Evolutionary conservation across 192 early-diverging fungal genomes (phyloP), one percentile per base, ranked within the genome.

Genomic region (Dimargaris cristalligena): DNA sequence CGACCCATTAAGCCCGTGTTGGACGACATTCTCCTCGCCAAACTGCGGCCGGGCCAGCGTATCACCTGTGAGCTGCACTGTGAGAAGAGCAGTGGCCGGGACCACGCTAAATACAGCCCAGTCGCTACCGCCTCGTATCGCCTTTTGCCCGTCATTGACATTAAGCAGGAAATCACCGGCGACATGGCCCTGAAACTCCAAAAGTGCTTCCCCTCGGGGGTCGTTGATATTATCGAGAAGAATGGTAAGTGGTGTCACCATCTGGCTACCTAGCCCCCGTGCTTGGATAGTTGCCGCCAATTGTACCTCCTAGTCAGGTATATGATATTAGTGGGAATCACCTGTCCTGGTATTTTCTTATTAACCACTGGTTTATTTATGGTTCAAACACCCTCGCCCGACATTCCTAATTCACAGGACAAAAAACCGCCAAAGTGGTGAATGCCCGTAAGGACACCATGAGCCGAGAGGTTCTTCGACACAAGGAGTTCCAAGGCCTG

Each of bases 21-120:
- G 58, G 79, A 90, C 64, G 89, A 98, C 64, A 97, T 98, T 65
- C 73, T 98, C 13, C 71, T 98, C 45, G 85, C 88, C 29, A 97
- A 98, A 71, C 67, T 98, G 63, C 76, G 91, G 29, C 93, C 93
- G 9, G 92, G 90, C 23, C 91, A 98, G 63, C 69, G 80, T 46
- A 84, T 98, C 41, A 73, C 80, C 35, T 69, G 89, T 58, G 89
- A 91, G 64, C 61, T 90, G 55, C 93, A 96, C 66, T 88, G 86
- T 65, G 78, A 80, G 34, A 96, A 95, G 74, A 93, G 95, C 16
- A 75, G 90, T 49, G 95, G 93, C 33, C 83, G 88, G 68, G 92
- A 95, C 62, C 95, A 98, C 58, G 92, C 93, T 60, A 98, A 98
- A 62, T 98, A 85, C 78, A 95, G 92, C 3, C 95, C 95, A 11